Conservation (phyloP, 2,329 filamentous ascomycete genomes). For the Sporothrix pallida region DNA sequence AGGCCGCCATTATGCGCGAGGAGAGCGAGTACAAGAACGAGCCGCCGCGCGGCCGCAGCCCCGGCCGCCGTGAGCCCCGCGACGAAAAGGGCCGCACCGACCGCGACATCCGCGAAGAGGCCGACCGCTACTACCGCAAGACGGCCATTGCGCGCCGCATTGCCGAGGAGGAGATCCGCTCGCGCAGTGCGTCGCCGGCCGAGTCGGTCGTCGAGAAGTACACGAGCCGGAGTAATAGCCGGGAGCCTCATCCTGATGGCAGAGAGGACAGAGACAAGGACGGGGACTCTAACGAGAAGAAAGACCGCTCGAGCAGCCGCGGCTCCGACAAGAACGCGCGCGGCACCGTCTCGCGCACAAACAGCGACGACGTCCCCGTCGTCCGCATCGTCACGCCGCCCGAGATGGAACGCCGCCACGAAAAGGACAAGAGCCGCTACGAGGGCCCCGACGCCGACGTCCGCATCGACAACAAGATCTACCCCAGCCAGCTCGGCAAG, state of each 20-base stretch:
- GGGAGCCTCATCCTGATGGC: background rate
- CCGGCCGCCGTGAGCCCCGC: slow-evolving; percentile 31
- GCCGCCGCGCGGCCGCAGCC: slow-evolving; percentile 34
- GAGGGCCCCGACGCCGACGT: slow-evolving; percentile 69
- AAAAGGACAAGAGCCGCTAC: slow-evolving; percentile 54
- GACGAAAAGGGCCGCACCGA: slow-evolving; percentile 37
- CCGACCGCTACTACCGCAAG: slow-evolving; percentile 64
- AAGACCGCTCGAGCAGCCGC: slow-evolving; percentile 5
- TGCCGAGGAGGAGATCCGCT: slow-evolving; percentile 59
- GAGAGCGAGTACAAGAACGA: slow-evolving; percentile 45
- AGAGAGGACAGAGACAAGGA: background rate
- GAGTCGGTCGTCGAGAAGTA: slow-evolving; percentile 63
- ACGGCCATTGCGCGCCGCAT: slow-evolving; percentile 59
- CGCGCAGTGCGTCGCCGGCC: slow-evolving; percentile 58
- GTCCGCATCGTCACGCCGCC: slow-evolving; percentile 62
- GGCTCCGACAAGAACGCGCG: background rate
- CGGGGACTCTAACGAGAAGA: no score
- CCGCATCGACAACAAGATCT: slow-evolving; percentile 63
- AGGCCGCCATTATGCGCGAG: slow-evolving; percentile 51
- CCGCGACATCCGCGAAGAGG: slow-evolving; percentile 55
- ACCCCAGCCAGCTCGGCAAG: slow-evolving; percentile 55
- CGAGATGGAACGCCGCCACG: slow-evolving; percentile 52
- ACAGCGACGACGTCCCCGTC: slow-evolving; percentile 38
- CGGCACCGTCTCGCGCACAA: slow-evolving; percentile 11
- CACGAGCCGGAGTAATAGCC: slow-evolving; percentile 43